phyloP scores from a whole-genome alignment of 768 basidiomycete genomes.

The Suillus alpinus region DNA sequence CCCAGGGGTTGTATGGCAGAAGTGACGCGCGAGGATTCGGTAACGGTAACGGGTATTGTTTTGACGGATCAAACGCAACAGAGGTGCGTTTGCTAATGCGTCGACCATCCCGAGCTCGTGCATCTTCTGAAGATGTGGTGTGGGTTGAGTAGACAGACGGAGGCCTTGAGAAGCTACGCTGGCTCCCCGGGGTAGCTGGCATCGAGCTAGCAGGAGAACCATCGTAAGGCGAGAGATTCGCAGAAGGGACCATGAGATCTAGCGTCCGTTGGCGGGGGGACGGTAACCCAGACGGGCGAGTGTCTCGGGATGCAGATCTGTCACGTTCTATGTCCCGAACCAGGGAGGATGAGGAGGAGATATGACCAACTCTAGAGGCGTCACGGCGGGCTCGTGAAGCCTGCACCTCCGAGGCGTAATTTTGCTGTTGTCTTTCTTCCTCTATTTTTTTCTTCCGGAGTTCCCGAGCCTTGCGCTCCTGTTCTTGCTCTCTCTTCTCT shows the following conservation, averaged over 20 bases:
- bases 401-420: constrained; percentile 57
- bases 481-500: constrained; percentile 47
- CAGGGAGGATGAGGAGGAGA: constrained; percentile 19
- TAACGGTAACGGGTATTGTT: constrained; percentile 22
- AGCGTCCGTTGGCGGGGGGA: constrained; percentile 45
- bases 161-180: constrained; percentile 44
- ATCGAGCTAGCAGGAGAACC: constrained; percentile 55
- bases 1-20: constrained; percentile 27
- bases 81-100: constrained; percentile 41
- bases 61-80: constrained; percentile 31
- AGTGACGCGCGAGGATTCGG: constrained; percentile 21
- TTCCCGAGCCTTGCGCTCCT: constrained; percentile 43
- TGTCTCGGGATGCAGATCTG: constrained; percentile 37
- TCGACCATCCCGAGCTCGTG: constrained; percentile 39
- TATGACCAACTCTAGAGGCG: constrained; percentile 45
- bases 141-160: constrained; percentile 54
- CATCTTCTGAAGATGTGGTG: constrained; percentile 58
- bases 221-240: constrained; percentile 30
- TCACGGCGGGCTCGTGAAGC: constrained; percentile 64
- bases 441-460: constrained; percentile 36
- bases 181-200: constrained; percentile 34
- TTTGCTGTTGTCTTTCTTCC: constrained; percentile 50
- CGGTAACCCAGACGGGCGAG: constrained; percentile 22
- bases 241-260: constrained; percentile 39
- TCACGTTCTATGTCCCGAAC: constrained; percentile 26